These are phyloP conservation scores for Mortierella alpina DNA, from an alignment of 192 early-diverging fungal genomes.

Conservation along the genomic window DNA sequence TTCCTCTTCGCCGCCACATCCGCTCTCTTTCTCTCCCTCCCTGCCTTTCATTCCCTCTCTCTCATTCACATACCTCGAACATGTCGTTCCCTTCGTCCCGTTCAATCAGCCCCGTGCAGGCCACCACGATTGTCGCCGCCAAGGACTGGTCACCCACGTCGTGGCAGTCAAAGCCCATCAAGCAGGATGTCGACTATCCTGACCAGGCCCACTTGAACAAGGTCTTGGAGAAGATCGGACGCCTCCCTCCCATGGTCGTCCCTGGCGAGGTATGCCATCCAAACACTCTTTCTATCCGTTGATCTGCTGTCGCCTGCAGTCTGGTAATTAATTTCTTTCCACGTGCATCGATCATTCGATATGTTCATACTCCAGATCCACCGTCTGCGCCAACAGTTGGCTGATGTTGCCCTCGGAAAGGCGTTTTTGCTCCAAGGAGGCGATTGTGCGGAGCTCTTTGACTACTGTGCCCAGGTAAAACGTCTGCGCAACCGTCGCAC, in stretches of 20 bases:
- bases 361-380: slow-evolving; percentile 68
- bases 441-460: slow-evolving; percentile 98
- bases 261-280: slow-evolving; percentile 74
- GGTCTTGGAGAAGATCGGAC: slow-evolving; percentile 80
- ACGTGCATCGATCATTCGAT: neutral
- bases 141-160: slow-evolving; percentile 73
- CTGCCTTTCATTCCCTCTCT: slow-evolving; percentile 2
- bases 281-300: neutral
- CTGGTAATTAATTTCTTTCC: neutral
- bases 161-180: slow-evolving; percentile 81
- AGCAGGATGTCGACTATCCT: slow-evolving; percentile 91
- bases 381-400: slow-evolving; percentile 82
- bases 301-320: neutral
- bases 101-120: slow-evolving; percentile 6
- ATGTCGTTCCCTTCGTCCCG: neutral
- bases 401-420: slow-evolving; percentile 89
- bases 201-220: slow-evolving; percentile 73
- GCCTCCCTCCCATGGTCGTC: slow-evolving; percentile 92
- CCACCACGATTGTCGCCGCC: slow-evolving; percentile 30
- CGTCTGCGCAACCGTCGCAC: neutral
- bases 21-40: neutral
- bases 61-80: neutral
- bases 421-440: slow-evolving; percentile 97
- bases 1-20: neutral
- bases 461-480: slow-evolving; percentile 92